Percentiles rank a stretch among this genome's conserved stretches.
Evolutionary conservation across 2,329 filamentous ascomycete genomes (phyloP).

Genomic region (Claviceps sp.): DNA sequence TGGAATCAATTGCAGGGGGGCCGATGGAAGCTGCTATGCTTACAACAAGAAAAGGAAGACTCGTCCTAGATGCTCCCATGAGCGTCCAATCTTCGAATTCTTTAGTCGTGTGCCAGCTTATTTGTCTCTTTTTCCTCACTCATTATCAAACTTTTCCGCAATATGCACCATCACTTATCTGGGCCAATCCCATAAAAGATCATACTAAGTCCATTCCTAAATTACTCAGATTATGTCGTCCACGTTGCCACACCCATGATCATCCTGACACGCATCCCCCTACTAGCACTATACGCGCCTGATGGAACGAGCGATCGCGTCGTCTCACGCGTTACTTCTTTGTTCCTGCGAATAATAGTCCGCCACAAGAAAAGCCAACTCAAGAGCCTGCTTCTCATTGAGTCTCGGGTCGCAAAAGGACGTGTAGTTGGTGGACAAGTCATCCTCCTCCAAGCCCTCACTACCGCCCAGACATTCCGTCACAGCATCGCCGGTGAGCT

Average conservation of each 20-base stretch:
- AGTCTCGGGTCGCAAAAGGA: slow-evolving; percentile 90
- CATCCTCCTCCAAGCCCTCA: slow-evolving; percentile 74
- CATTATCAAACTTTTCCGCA: neutral
- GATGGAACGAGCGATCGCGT: neutral
- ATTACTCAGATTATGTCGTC: neutral
- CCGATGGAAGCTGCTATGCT: neutral
- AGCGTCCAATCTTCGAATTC: neutral
- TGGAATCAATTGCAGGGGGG: neutral
- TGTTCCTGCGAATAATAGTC: slow-evolving; percentile 49
- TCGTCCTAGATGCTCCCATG: neutral
- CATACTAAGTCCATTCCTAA: too few species aligned
- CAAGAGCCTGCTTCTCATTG: slow-evolving; percentile 95
- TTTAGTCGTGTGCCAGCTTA: neutral
- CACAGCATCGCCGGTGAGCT: slow-evolving; percentile 89
- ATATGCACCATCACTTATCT: neutral
- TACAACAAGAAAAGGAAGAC: neutral
- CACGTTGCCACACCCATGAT: neutral
- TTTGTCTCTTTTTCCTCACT: neutral
- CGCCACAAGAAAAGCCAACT: slow-evolving; percentile 86
- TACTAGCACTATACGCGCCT: neutral
- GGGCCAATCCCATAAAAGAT: too few species aligned
- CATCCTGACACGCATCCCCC: neutral
- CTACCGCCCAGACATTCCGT: slow-evolving; percentile 92
- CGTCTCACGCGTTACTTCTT: slow-evolving; percentile 6
- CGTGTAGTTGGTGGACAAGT: slow-evolving; percentile 81